A percentile compares a stretch with the other conserved stretches of the same genome.
Evolutionary conservation across 164 flowering plant genomes (phyloP).

Genomic region (Tinospora cordifolia): DNA sequence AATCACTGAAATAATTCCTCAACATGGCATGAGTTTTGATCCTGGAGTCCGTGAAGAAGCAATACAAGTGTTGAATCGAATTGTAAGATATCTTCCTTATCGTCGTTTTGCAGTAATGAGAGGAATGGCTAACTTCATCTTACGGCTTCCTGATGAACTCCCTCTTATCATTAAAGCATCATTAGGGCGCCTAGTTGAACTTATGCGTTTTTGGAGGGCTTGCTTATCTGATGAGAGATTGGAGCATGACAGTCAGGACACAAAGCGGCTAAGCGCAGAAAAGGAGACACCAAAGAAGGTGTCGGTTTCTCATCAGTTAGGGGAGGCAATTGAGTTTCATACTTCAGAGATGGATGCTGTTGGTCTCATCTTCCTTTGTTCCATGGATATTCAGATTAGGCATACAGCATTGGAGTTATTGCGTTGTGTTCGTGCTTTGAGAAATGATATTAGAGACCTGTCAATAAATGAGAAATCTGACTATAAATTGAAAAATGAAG

Average conservation of each 20-base stretch:
- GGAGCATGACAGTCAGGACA: slow-evolving; percentile 39
- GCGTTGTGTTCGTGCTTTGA: slow-evolving; percentile 92
- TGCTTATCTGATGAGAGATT: slow-evolving; percentile 65
- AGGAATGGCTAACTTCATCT: slow-evolving; percentile 93
- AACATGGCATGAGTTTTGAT: slow-evolving; percentile 95
- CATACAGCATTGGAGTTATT: slow-evolving; percentile 89
- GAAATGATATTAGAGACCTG: slow-evolving; percentile 69
- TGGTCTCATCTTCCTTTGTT: slow-evolving; percentile 92
- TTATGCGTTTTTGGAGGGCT: slow-evolving; percentile 94
- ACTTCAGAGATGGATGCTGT: slow-evolving; percentile 94
- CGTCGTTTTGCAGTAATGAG: slow-evolving; percentile 96
- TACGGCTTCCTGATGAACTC: slow-evolving; percentile 84
- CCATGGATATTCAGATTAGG: slow-evolving; percentile 91
- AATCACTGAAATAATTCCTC: slow-evolving; percentile 94
- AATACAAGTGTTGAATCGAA: slow-evolving; percentile 81
- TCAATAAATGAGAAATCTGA: slow-evolving; percentile 40
- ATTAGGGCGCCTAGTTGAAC: slow-evolving; percentile 83
- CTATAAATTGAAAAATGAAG: slow-evolving; percentile 45
- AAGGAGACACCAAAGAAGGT: slow-evolving; percentile 39
- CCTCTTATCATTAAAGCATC: slow-evolving; percentile 98
- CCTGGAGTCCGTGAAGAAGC: slow-evolving; percentile 99
- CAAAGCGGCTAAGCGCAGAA: slow-evolving; percentile 32
- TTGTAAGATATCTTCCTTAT: slow-evolving; percentile 78
- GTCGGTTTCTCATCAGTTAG: slow-evolving; percentile 45
- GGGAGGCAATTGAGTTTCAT: slow-evolving; percentile 63